Conservation (phyloP, 306 rosid species). For the Vigna hirtella region DNA sequence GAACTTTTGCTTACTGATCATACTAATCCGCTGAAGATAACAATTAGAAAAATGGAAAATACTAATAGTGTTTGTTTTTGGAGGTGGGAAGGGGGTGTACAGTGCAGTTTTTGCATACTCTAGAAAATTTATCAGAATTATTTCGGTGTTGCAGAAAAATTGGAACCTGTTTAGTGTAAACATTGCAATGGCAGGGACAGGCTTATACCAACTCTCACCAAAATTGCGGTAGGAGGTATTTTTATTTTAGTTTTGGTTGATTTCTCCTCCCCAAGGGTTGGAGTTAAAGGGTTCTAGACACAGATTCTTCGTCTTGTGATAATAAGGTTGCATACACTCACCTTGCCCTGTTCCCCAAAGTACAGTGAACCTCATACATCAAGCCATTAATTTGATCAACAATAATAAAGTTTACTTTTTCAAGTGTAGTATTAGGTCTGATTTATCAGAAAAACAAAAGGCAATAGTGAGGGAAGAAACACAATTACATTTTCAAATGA, state of each 20-base stretch:
- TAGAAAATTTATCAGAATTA: constrained; percentile 7
- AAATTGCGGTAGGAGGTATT: constrained; percentile 67
- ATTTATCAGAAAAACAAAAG: not conserved
- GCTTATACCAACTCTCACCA: constrained; percentile 84
- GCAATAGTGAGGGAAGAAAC: constrained; percentile 1
- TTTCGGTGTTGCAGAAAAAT: constrained; percentile 73
- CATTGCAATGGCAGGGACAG: constrained; percentile 92
- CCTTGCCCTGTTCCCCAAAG: not conserved
- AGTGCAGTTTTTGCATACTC: constrained; percentile 9
- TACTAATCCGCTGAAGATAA: not conserved
- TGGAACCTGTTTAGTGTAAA: constrained; percentile 94
- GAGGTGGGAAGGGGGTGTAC: not conserved
- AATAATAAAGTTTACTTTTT: no score
- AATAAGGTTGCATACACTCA: not conserved
- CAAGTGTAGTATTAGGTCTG: not conserved
- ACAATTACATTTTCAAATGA: constrained; percentile 11
- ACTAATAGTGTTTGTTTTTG: not conserved
- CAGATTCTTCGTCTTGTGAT: not conserved
- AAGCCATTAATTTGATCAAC: not conserved
- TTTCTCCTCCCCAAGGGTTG: not conserved
- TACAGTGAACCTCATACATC: not conserved
- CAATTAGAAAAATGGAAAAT: constrained; percentile 5
- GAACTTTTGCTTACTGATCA: constrained; percentile 4
- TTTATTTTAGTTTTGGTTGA: not conserved
- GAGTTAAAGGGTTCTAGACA: constrained; percentile 7